Conservation (phyloP, 805 yeast genomes). For the Candida mattraensis region DNA sequence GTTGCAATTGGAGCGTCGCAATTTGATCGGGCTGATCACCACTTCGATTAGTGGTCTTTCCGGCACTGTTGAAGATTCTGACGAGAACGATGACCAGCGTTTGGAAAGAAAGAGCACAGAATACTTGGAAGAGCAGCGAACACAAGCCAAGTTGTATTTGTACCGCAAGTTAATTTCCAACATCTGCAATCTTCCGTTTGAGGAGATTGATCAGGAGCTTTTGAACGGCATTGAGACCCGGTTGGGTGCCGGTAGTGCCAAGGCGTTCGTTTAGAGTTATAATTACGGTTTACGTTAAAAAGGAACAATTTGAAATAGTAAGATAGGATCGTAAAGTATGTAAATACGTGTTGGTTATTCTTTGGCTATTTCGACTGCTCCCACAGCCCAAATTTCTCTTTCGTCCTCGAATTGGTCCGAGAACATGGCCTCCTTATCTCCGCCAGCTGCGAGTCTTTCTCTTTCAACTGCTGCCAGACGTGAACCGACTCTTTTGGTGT, state of each 20-base stretch:
- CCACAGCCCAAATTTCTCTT: slow-evolving; percentile 84
- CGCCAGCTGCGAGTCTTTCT: slow-evolving; percentile 86
- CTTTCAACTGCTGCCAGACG: slow-evolving; percentile 85
- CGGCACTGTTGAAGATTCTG: slow-evolving; percentile 11
- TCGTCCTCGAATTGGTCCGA: slow-evolving; percentile 87
- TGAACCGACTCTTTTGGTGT: slow-evolving; percentile 84
- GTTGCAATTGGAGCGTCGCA: slow-evolving; percentile 42
- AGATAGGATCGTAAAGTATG: no score
- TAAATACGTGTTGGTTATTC: slow-evolving; percentile 13
- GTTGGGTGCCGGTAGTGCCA: no score
- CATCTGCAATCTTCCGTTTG: slow-evolving; percentile 74
- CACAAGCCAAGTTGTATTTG: slow-evolving; percentile 44
- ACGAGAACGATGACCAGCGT: slow-evolving; percentile 13
- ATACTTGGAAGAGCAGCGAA: slow-evolving; percentile 15
- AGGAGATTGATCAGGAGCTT: slow-evolving; percentile 74
- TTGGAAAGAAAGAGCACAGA: slow-evolving; percentile 5
- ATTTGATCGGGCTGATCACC: slow-evolving; percentile 31
- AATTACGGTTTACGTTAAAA: not conserved
- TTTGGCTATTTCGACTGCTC: slow-evolving; percentile 53
- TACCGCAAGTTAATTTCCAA: slow-evolving; percentile 73
- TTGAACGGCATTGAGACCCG: slow-evolving; percentile 73
- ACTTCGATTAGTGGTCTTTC: slow-evolving; percentile 21
- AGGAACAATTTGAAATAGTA: no score
- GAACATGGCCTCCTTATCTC: slow-evolving; percentile 81
- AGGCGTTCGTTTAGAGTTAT: slow-evolving; percentile 1